Evolutionary conservation across 2,329 filamentous ascomycete species (phyloP).

Genomic region (Juglanconis juglandina): DNA sequence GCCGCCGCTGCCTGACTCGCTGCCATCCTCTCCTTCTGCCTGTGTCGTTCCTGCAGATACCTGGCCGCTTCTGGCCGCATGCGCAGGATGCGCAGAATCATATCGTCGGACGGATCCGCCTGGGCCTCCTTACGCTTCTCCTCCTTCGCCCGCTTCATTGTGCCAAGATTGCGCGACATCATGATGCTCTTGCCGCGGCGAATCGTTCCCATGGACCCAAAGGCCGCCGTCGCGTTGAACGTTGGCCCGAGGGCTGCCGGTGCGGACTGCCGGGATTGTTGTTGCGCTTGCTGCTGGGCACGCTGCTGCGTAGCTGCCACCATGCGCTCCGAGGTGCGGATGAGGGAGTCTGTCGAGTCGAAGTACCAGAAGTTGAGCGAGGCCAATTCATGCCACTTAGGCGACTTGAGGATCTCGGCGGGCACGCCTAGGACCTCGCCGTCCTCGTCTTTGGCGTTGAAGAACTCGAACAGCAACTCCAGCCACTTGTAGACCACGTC

Average conservation of each 20-base stretch:
- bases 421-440: slow-evolving; percentile 83
- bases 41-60: slow-evolving; percentile 85
- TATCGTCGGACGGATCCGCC: slow-evolving; percentile 94
- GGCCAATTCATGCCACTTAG: slow-evolving; percentile 96
- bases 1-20: slow-evolving; percentile 87
- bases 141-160: slow-evolving; percentile 93
- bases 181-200: slow-evolving; percentile 76
- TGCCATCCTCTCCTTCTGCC: slow-evolving; percentile 90
- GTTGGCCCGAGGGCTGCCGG: slow-evolving; percentile 41
- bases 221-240: slow-evolving; percentile 48
- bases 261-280: slow-evolving; percentile 29
- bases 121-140: slow-evolving; percentile 94
- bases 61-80: slow-evolving; percentile 88
- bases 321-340: slow-evolving; percentile 95
- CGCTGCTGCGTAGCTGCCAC: slow-evolving; percentile 78
- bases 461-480: slow-evolving; percentile 85
- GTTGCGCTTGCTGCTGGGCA: slow-evolving; percentile 64
- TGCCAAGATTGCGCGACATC: slow-evolving; percentile 89
- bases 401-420: slow-evolving; percentile 86
- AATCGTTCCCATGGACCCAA: slow-evolving; percentile 67
- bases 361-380: slow-evolving; percentile 99
- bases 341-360: slow-evolving; percentile 83
- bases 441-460: slow-evolving; percentile 84
- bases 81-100: slow-evolving; percentile 89
- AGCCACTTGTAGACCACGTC: slow-evolving; percentile 97